Percentiles rank a stretch among this genome's conserved stretches.
Conservation (phyloP, 768 basidiomycete genomes). For the Boletales sp. region DNA sequence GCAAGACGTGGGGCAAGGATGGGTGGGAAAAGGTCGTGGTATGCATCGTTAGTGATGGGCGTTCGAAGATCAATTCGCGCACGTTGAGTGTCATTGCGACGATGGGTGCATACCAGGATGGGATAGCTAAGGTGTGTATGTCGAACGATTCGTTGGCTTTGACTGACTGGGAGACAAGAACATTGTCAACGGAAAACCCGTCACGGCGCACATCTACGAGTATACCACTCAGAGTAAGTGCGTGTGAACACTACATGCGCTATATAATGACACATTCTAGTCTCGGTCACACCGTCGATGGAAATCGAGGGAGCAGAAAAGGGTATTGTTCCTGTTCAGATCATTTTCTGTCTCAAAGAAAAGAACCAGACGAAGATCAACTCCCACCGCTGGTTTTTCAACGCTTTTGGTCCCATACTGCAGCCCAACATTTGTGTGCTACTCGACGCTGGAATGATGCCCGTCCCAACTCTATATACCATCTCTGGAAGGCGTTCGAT, state of each 20-base stretch:
- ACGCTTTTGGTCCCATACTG: slow-evolving; percentile 76
- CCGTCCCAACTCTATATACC: slow-evolving; percentile 85
- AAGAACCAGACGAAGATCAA: slow-evolving; percentile 97
- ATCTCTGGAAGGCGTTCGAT: slow-evolving; percentile 93
- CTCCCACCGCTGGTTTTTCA: slow-evolving; percentile 94
- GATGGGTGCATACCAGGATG: slow-evolving; percentile 94
- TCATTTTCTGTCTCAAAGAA: slow-evolving; percentile 91
- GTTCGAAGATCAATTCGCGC: slow-evolving; percentile 79
- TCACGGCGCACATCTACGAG: slow-evolving; percentile 89
- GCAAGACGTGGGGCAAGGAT: slow-evolving; percentile 95
- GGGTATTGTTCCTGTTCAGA: slow-evolving; percentile 83
- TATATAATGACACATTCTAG: slow-evolving; percentile 35
- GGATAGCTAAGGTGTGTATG: slow-evolving; percentile 70
- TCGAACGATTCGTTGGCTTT: neutral
- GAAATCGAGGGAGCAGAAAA: slow-evolving; percentile 79
- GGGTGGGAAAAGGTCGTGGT: slow-evolving; percentile 99
- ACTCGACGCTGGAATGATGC: slow-evolving; percentile 84
- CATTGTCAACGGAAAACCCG: slow-evolving; percentile 76
- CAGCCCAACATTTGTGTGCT: slow-evolving; percentile 90
- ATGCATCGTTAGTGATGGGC: slow-evolving; percentile 86
- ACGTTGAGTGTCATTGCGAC: slow-evolving; percentile 86
- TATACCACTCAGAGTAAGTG: slow-evolving; percentile 83
- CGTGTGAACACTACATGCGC: too few relatives aligned
- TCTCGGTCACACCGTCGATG: slow-evolving; percentile 76
- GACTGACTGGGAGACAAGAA: slow-evolving; percentile 37